Percentiles rank a stretch among this genome's conserved stretches.
phyloP scores from a whole-genome alignment of 352 stramenopile genomes.

The Globisporangium alternatum region DNA sequence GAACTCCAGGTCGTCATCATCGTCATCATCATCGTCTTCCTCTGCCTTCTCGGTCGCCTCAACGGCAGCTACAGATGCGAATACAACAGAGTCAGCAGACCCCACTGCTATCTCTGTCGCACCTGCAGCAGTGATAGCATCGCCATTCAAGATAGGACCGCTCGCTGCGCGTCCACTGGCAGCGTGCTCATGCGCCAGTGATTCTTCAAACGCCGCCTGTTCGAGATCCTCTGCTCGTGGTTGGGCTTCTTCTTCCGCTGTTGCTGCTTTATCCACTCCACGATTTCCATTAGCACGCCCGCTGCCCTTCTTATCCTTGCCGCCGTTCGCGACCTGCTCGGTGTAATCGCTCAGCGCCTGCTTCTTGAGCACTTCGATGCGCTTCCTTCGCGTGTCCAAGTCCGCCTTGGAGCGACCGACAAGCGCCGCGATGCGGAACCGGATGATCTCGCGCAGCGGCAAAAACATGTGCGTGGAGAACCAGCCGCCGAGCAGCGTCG shows the following conservation, averaged over 20 bases:
- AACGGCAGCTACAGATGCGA: conserved; percentile 13
- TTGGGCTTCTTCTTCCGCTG: background rate
- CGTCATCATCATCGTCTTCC: conserved; percentile 32
- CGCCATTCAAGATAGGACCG: background rate
- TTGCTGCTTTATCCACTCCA: conserved; percentile 20
- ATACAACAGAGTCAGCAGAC: background rate
- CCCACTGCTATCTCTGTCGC: background rate
- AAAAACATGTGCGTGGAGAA: conserved; percentile 82
- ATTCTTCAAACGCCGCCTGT: conserved; percentile 35
- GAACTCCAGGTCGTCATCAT: conserved; percentile 31
- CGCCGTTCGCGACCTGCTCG: conserved; percentile 36
- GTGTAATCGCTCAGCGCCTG: conserved; percentile 58
- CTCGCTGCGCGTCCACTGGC: background rate
- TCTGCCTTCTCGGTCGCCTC: conserved; percentile 6
- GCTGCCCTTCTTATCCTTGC: conserved; percentile 17
- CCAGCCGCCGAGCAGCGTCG: conserved; percentile 69
- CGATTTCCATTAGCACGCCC: conserved; percentile 5
- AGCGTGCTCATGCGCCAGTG: conserved; percentile 26
- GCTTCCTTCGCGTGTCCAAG: conserved; percentile 57
- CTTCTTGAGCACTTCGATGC: conserved; percentile 73
- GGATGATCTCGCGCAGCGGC: conserved; percentile 72
- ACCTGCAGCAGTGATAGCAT: background rate
- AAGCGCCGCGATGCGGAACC: conserved; percentile 64
- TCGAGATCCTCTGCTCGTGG: conserved; percentile 29
- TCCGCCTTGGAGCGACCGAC: conserved; percentile 70